Evolutionary conservation across 2,329 filamentous ascomycete species (phyloP).

Genomic region (Rhynchosporium secalis): DNA sequence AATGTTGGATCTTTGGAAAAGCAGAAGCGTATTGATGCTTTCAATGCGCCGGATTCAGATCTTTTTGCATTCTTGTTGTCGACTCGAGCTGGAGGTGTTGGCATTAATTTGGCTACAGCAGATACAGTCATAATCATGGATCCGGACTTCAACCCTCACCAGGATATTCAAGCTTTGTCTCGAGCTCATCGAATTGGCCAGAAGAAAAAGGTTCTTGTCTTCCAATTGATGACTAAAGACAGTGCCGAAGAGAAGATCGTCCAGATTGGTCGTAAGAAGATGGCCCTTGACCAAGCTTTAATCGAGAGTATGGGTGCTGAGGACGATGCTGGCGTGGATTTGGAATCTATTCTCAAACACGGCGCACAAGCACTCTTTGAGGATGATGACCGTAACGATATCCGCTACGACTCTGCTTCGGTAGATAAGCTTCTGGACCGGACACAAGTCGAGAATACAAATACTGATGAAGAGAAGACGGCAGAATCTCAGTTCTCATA

Average conservation of each 20-base stretch:
- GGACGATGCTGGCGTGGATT: slow-evolving; percentile 74
- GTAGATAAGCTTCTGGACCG: slow-evolving; percentile 93
- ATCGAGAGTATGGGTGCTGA: slow-evolving; percentile 89
- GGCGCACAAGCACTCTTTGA: slow-evolving; percentile 86
- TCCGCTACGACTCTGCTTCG: slow-evolving; percentile 76
- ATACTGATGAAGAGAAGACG: slow-evolving; percentile 58
- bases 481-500: slow-evolving; percentile 84
- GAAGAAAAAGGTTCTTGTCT: slow-evolving; percentile 91
- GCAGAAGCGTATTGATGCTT: slow-evolving; percentile 91
- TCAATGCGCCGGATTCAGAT: slow-evolving; percentile 79
- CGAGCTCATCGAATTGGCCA: slow-evolving; percentile 96
- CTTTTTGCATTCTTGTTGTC: slow-evolving; percentile 91
- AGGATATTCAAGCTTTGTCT: slow-evolving; percentile 93
- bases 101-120: slow-evolving; percentile 94
- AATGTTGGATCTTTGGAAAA: slow-evolving; percentile 78
- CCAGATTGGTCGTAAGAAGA: slow-evolving; percentile 92
- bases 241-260: slow-evolving; percentile 95
- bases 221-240: slow-evolving; percentile 87
- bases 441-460: slow-evolving; percentile 73
- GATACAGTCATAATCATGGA: slow-evolving; percentile 94
- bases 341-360: slow-evolving; percentile 85
- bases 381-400: slow-evolving; percentile 70
- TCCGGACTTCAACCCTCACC: slow-evolving; percentile 64
- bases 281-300: slow-evolving; percentile 90
- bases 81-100: slow-evolving; percentile 91